These are phyloP conservation scores for Ophiostoma quercus DNA, from an alignment of 2,329 filamentous ascomycete genomes.

Conservation along the genomic window DNA sequence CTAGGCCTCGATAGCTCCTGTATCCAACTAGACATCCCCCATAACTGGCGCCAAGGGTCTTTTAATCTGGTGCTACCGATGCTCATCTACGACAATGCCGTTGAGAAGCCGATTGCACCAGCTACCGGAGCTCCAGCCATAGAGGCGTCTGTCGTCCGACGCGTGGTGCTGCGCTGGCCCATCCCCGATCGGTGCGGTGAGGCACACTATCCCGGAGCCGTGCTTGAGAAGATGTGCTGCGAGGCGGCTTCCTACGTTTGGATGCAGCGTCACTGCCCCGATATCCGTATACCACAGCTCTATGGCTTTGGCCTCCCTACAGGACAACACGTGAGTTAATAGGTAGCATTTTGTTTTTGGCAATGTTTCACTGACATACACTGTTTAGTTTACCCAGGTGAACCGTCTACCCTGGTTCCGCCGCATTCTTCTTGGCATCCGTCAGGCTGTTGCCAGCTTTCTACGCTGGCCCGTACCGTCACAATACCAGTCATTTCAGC, in stretches of 20 bases:
- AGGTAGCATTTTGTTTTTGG: too few species aligned
- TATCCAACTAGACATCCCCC: too few species aligned
- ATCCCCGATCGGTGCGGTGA: constrained; percentile 36
- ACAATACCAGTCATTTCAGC: not conserved
- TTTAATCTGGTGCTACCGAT: not conserved
- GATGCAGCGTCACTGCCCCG: constrained; percentile 37
- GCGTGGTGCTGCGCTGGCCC: constrained; percentile 26
- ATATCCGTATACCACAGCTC: constrained; percentile 35
- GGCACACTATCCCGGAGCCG: constrained; percentile 34
- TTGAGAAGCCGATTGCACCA: not conserved
- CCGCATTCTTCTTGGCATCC: not conserved
- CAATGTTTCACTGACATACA: too few species aligned
- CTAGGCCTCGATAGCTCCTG: too few species aligned
- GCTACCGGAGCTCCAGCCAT: too few species aligned
- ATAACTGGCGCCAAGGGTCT: not conserved
- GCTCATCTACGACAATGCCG: not conserved
- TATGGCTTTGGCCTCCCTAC: constrained; percentile 26
- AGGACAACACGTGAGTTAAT: constrained; percentile 2
- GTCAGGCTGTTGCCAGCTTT: not conserved
- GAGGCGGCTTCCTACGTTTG: constrained; percentile 39
- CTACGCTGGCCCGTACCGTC: constrained; percentile 17
- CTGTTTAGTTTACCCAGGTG: not conserved
- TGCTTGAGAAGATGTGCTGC: constrained; percentile 35
- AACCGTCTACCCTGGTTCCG: not conserved
- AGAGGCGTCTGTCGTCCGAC: too few species aligned